Percentiles rank a stretch among this genome's conserved stretches.
Evolutionary conservation across 306 rosid genomes (phyloP).

Genomic region (Cicer cuneatum): DNA sequence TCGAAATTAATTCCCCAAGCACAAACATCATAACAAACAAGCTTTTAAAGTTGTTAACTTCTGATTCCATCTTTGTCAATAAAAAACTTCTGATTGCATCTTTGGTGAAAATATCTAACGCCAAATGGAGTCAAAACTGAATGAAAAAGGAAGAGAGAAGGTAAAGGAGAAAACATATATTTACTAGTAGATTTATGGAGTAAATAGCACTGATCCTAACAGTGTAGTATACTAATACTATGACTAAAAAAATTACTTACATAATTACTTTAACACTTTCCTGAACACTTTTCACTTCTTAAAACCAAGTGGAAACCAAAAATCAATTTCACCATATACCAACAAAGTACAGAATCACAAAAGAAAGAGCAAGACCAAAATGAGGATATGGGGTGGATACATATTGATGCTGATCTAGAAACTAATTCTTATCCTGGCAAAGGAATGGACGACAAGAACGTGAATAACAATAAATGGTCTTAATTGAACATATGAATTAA

Average conservation of each 20-base stretch:
- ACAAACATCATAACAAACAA: constrained; percentile 30
- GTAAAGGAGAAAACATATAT: constrained; percentile 18
- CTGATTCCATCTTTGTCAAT: not conserved
- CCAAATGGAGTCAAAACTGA: constrained; percentile 25
- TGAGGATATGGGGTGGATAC: not conserved
- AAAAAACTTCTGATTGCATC: not conserved
- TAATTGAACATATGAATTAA: too few relatives aligned
- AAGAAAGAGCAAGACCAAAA: constrained; percentile 16
- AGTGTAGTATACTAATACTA: constrained; percentile 12
- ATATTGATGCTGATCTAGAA: constrained; percentile 13
- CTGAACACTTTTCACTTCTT: constrained; percentile 4
- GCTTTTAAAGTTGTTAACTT: not conserved
- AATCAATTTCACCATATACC: constrained; percentile 10
- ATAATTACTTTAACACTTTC: constrained; percentile 10
- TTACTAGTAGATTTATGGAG: not conserved
- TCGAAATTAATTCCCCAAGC: constrained; percentile 26
- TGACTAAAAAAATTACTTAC: not conserved
- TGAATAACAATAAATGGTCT: too few relatives aligned
- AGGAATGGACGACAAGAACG: constrained; percentile 15
- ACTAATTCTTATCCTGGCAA: constrained; percentile 4
- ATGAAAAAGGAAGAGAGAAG: not conserved
- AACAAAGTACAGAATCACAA: constrained; percentile 20
- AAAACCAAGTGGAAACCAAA: constrained; percentile 31
- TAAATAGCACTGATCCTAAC: constrained; percentile 18
- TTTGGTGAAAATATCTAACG: not conserved